Base-by-base conservation (phyloP, 805 yeast species). In the Priceomyces haplophilus region DNA sequence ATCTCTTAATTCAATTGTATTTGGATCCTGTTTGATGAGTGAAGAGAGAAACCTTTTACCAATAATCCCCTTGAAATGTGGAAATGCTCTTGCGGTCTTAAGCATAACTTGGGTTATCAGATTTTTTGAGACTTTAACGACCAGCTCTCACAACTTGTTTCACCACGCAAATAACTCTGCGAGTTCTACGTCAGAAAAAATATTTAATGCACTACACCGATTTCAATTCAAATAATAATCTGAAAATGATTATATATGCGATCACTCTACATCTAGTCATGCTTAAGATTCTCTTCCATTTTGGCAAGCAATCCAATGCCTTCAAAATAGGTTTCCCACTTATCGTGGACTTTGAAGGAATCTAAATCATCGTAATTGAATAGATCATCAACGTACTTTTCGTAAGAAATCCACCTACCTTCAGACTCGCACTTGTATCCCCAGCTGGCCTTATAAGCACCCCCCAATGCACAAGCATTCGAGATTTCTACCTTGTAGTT, bases 401-500 rank as follows among this genome's bases (percentile, higher is more conserved):
- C 64, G 57, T 69, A 83, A 69, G 43, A 68, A 54, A 61, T 65
- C 75, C 64, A 73, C 12, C 55, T 44, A 7, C 52, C 52, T 15
- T 54, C 49, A 18, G 43, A 25, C 46, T 68, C 74, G 43, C 64
- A 64, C 41, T 56, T 48, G 44, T 59, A 63, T 30, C 87, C 77
- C 95, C 95, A 88, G 37, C 82, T 69, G 1, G 96, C 91, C 58
- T 86, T 85, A 64, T 76, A 86, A 33, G 95, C 91, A 3, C 96
- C 96, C 19, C 97, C 97, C 27, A 87, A 62, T 0, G 96, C 97
- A 72, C 97, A 89, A 1, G 96, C 93, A 63, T 89, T 89, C 6
- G 91, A 80, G 37, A 87, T 78, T 54, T 86, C 89, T 30, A 85
- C 82, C 46, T 79, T 78, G 58, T 64, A 86, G 47, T 84, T 80